Evolutionary conservation across 2,329 filamentous ascomycete genomes (phyloP), one percentile per base, ranked within the genome.

Genomic region (Fusarium mexicanum): DNA sequence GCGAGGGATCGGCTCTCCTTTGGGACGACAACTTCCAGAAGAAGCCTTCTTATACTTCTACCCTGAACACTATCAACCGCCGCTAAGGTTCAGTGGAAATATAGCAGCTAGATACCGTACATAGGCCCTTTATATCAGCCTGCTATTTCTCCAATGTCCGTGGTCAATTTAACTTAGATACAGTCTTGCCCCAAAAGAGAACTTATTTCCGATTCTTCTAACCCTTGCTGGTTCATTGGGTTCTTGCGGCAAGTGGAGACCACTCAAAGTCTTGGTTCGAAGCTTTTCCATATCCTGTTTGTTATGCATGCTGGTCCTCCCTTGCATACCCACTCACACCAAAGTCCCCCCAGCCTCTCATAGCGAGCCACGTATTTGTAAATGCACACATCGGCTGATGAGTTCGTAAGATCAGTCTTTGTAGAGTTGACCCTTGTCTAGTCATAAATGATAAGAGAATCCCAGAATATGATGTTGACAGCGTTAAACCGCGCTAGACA

Each of bases 11-110:
- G 37, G 65, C 65, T 37, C 26, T 68, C 3, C 63, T 68, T 5
- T 68, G 65, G 65, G 26, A 68, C 8, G 65, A 68, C 13, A 68
- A 51, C 65, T 68, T 43, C 22, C 58, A 68, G n/a, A 68, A 68
- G 63, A 68, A 68, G 65, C 65, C 65, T 2, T 53, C 44, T 8
- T 68, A 68, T 24, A 53, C 63, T 22, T 68, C 65, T 26, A n/a
- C 46, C n/a, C 22, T 67, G 22, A 68, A 67, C 26, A 68, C 65
- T 6, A 67, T 68, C 1, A 35, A 50, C 35, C 24, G 35, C 20
- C 35, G 51, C 16, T 63, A 60, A 59, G 24, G 8, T 17, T 37
- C 18, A 29, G 31, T 37, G 18, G n/a, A 37, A 44, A 44, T 29
- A 41, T 11, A 40, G 35, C 35, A 41, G 51, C 24, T 40, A n/a